Conservation (phyloP, 73 alveolate species). For the Blepharisma japonicum region DNA sequence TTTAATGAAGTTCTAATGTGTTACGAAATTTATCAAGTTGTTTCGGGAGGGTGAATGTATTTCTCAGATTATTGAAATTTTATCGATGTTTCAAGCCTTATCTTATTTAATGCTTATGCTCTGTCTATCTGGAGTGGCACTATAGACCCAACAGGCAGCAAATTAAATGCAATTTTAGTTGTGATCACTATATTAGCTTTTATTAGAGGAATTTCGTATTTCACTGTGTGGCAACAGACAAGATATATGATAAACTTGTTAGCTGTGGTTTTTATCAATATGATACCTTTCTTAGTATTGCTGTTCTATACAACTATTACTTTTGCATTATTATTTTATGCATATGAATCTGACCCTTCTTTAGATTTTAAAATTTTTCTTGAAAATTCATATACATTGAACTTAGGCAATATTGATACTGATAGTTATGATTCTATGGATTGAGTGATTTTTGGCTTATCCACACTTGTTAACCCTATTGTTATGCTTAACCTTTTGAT, state of each 20-base stretch:
- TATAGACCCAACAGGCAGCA: too few relatives aligned
- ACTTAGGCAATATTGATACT: slow-evolving; percentile 37
- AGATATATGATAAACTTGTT: slow-evolving; percentile 34
- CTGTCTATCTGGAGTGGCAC: not conserved
- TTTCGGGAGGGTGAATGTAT: not conserved
- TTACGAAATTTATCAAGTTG: slow-evolving; percentile 6
- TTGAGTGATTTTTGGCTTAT: slow-evolving; percentile 31
- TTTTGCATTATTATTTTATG: slow-evolving; percentile 15
- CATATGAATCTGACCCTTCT: too few relatives aligned
- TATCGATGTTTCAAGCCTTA: not conserved
- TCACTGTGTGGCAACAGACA: slow-evolving; percentile 5
- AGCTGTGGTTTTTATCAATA: slow-evolving; percentile 27
- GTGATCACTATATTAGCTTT: too few relatives aligned
- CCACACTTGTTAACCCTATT: slow-evolving; percentile 35
- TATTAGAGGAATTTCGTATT: slow-evolving; percentile 39
- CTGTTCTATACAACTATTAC: slow-evolving; percentile 27
- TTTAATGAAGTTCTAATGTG: not conserved
- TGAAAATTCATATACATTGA: not conserved
- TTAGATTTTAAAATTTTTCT: not conserved
- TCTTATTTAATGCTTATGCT: not conserved
- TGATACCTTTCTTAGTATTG: slow-evolving; percentile 1
- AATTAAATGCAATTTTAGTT: too few relatives aligned
- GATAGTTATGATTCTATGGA: slow-evolving; percentile 12
- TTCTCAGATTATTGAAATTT: not conserved
- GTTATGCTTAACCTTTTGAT: slow-evolving; percentile 35